Evolutionary conservation across 148 eudicot genomes (phyloP), one percentile per base, ranked within the genome.

Genomic region (Diospyros lotus): DNA sequence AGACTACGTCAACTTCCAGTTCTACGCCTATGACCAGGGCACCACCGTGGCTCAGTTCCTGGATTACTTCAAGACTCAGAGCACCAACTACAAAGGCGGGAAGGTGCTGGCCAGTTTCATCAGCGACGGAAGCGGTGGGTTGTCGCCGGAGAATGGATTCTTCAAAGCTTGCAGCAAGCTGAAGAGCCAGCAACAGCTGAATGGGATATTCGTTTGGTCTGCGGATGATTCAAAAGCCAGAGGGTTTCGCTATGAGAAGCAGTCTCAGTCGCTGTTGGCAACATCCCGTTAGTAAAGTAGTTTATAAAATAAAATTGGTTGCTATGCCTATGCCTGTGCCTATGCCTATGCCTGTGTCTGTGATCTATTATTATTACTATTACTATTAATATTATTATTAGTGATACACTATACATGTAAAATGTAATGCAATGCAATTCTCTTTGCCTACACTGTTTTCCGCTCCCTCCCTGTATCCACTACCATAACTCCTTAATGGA

Each of bases 1-100:
- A 3, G 85, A 82, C 72, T 79, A 82, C 46, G 85, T 82, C 3
- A 82, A 82, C 66, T 82, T 82, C 44, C 82, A 82, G 18, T 82
- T 79, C 39, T 83, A 79, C 5, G 85, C 80, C 1, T 82, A 82
- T 10, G 75, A 46, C 2, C 15, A 66, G 42, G 70, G 71, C 9
- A 75, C 70, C 4, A 72, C 44, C 14, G 71, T 79, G 15, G 7
- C 82, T 2, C 80, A 76, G 28, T 82, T 79, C 42, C 2, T 82
- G 28, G 39, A 73, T 1, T 58, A 72, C 48, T 79, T 61, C 44
- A 43, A 56, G 4, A 64, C 39, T 1, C 85, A 82, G 55, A 69
- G 69, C 13, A 54, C 71, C 0, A 82, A 79, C 8, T 82, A 82
- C n/a, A 4, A 44, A 4, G 82, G 80, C 1, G 79, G 85, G 2